Evolutionary conservation across 2,329 filamentous ascomycete species (phyloP).

Genomic region (Magnaporthiopsis incrustans): DNA sequence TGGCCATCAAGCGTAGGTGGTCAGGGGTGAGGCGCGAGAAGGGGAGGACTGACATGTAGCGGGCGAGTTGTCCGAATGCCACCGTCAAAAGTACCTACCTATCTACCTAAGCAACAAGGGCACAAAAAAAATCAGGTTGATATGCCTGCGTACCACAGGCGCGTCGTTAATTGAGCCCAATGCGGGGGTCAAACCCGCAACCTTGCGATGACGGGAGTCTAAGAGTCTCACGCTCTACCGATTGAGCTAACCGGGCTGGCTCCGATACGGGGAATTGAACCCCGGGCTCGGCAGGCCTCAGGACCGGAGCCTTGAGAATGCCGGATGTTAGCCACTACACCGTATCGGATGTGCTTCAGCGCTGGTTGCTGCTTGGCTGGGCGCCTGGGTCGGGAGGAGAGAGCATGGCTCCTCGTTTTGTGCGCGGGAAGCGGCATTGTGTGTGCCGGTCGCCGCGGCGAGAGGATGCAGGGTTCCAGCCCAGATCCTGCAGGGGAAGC

Average conservation of each 20-base stretch:
- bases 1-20: no score
- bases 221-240: conserved; percentile 69
- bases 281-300: conserved; percentile 1
- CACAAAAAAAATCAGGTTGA: not conserved
- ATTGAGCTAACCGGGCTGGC: conserved; percentile 54
- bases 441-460: not conserved
- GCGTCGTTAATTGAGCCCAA: conserved; percentile 33
- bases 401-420: not conserved
- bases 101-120: no score
- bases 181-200: conserved; percentile 36
- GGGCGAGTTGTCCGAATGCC: no score
- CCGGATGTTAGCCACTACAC: not conserved
- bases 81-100: no score
- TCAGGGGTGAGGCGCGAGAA: no score
- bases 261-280: conserved; percentile 9
- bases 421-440: not conserved
- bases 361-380: no score
- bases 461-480: not conserved
- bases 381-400: no score
- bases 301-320: not conserved
- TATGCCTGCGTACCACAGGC: not conserved
- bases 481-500: not conserved
- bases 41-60: no score
- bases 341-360: not conserved
- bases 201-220: conserved; percentile 23